phyloP scores from a whole-genome alignment of 371 early-diverging fungal genomes.

The Mucor lusitanicus region DNA sequence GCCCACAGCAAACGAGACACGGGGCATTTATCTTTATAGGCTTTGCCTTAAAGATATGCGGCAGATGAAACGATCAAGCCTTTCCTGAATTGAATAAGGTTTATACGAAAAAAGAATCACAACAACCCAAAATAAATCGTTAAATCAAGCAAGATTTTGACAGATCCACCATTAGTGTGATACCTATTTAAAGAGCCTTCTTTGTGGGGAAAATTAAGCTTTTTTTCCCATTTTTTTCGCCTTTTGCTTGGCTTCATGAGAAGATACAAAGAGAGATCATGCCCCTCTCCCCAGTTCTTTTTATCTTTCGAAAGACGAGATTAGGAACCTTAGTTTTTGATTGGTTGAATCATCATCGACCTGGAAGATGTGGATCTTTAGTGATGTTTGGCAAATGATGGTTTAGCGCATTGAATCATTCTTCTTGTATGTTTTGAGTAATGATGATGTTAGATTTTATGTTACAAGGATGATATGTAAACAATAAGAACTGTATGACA shows the following conservation, averaged over 20 bases:
- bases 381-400: neutral
- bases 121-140: neutral
- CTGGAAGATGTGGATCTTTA: neutral
- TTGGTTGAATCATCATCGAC: neutral
- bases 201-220: neutral
- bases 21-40: neutral
- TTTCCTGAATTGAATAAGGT: slow-evolving; percentile 2
- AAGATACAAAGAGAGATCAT: neutral
- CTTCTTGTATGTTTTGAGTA: neutral
- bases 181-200: neutral
- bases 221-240: neutral
- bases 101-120: neutral
- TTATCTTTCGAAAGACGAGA: neutral
- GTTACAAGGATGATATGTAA: neutral
- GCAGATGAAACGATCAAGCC: neutral
- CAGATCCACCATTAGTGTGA: neutral
- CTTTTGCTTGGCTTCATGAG: neutral
- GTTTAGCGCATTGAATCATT: neutral
- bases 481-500: neutral
- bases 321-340: neutral
- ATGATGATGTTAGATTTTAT: neutral
- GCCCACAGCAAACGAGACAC: neutral
- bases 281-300: neutral
- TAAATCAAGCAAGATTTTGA: neutral
- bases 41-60: neutral